Conservation (phyloP, 192 early-diverging fungal genomes). For the Umbelopsis sp. region DNA sequence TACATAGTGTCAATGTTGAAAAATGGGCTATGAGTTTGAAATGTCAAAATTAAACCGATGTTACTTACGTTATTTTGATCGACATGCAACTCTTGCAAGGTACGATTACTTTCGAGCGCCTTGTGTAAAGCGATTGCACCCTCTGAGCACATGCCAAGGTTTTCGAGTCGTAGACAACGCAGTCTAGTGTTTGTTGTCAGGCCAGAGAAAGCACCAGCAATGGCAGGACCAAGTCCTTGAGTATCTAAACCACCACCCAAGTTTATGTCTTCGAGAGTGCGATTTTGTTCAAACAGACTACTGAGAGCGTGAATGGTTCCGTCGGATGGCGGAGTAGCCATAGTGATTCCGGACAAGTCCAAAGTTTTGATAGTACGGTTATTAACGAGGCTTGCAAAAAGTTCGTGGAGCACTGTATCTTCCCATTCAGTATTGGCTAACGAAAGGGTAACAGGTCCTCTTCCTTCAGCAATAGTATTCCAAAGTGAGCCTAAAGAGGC, state of each 20-base stretch:
- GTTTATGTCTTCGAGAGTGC: background rate
- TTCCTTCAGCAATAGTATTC: background rate
- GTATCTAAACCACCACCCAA: background rate
- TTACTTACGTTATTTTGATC: constrained; percentile 23
- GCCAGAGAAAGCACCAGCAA: background rate
- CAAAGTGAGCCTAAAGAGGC: constrained; percentile 5
- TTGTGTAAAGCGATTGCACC: background rate
- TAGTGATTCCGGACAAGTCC: constrained; percentile 12
- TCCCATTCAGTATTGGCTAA: constrained; percentile 16
- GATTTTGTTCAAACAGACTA: constrained; percentile 14
- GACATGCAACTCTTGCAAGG: constrained; percentile 19
- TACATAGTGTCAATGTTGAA: background rate
- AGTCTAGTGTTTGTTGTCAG: constrained; percentile 1
- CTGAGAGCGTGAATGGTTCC: constrained; percentile 18
- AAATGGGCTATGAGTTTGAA: background rate
- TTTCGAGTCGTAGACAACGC: background rate
- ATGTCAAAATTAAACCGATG: too few species aligned
- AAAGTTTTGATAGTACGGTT: constrained; percentile 5
- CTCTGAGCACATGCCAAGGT: background rate
- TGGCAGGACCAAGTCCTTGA: background rate
- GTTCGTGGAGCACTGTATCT: constrained; percentile 4
- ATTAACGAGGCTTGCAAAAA: constrained; percentile 5
- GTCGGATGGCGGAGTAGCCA: background rate
- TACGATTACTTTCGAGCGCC: background rate
- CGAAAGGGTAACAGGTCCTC: background rate